Evolutionary conservation across 257 asterid genomes (phyloP), one percentile per base, ranked within the genome.

Genomic region (Misopates orontium): DNA sequence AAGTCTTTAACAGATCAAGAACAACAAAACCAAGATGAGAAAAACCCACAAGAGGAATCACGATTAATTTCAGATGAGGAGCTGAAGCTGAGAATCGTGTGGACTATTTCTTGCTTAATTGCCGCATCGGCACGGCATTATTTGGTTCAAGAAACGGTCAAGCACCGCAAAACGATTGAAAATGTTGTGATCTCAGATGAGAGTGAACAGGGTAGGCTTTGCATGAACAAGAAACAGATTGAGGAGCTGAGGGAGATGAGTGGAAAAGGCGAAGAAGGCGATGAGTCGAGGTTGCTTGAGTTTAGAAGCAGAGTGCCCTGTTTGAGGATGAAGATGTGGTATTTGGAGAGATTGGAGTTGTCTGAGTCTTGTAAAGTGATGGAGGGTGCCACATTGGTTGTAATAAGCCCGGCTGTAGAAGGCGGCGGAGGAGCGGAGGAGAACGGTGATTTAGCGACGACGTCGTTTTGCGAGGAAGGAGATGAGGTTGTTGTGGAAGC

Each of bases 241-340:
- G 76, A 68, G 16, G 93, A 89, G 65, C 21, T 84, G 68, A 78
- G 78, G 74, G 68, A 7, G 1, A 56, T 49, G 15, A 25, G 67
- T 54, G 73, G 45, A 18, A 49, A 63, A 12, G 56, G 41, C 6
- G 64, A 31, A 24, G 66, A 36, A 17, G 36, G 3, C 7, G 36
- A 28, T 28, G 36, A 28, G 36, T 28, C 42, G 42, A 36, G 1
- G 42, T 36, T 8, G 42, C 51, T 23, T 47, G 75, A 74, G 55
- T 49, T 52, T 9, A 67, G 95, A 69, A 69, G 70, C 41, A 77
- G 77, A 49, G 72, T 86, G 60, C 96, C 95, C 40, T 84, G 84
- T 2, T 47, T 83, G 79, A 78, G 73, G 83, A 84, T 87, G 87
- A 89, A 89, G 62, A 83, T 87, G 91, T 85, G 97, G 95, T 80